These are phyloP conservation scores for Colletotrichum australisinense DNA, from an alignment of 2,329 filamentous ascomycete genomes.

Conservation along the genomic window DNA sequence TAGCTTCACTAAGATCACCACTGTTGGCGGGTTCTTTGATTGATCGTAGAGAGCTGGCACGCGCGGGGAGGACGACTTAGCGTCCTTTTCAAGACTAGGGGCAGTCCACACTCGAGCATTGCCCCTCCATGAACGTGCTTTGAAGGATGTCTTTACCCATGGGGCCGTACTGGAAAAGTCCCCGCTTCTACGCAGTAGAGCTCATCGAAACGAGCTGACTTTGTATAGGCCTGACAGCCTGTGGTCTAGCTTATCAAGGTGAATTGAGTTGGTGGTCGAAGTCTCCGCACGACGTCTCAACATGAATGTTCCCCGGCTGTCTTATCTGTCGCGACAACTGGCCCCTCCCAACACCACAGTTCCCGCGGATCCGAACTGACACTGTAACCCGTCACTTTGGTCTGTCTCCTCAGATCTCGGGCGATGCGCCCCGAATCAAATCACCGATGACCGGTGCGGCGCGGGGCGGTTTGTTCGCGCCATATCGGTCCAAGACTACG, in stretches of 20 bases:
- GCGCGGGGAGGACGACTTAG: not conserved
- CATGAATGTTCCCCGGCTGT: conserved; percentile 13
- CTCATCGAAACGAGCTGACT: not conserved
- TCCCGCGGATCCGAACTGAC: conserved; percentile 21
- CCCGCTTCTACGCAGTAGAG: not conserved
- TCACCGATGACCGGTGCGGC: conserved; percentile 17
- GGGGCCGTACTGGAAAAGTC: not conserved
- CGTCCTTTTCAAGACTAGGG: not conserved
- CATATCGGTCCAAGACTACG: not conserved
- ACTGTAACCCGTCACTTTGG: conserved; percentile 5
- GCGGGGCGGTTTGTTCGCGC: not conserved
- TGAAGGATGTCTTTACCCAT: not conserved
- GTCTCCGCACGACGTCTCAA: not conserved
- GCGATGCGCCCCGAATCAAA: not conserved
- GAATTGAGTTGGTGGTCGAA: too few species aligned
- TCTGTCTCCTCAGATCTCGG: not conserved
- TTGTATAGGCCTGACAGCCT: not conserved
- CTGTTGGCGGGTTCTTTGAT: not conserved
- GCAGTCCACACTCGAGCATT: not conserved
- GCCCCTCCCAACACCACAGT: conserved; percentile 6
- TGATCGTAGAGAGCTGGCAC: not conserved
- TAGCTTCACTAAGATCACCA: not conserved
- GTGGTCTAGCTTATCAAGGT: not conserved
- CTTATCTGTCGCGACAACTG: conserved; percentile 13
- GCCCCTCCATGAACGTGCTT: not conserved